phyloP scores from a whole-genome alignment of 2,329 filamentous ascomycete genomes.

The Chrysosporium queenslandicum region DNA sequence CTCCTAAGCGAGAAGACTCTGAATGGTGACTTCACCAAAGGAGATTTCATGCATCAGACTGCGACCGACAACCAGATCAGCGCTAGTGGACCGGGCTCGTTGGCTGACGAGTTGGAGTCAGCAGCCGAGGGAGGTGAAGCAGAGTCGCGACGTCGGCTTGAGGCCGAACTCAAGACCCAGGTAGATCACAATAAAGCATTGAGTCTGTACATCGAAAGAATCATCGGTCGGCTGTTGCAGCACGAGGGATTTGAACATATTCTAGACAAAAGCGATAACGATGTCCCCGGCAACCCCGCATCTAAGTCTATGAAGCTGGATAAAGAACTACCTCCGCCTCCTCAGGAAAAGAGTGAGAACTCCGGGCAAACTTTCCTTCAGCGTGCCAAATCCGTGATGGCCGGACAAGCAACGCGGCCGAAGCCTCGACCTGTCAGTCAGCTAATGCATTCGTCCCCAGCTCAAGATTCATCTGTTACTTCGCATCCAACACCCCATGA shows the following conservation, averaged over 20 bases:
- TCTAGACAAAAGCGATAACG: slow-evolving; percentile 63
- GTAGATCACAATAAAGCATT: slow-evolving; percentile 96
- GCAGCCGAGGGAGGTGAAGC: slow-evolving; percentile 52
- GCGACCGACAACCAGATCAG: slow-evolving; percentile 32
- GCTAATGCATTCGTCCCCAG: slow-evolving; percentile 24
- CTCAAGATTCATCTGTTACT: slow-evolving; percentile 10
- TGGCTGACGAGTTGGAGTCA: slow-evolving; percentile 82
- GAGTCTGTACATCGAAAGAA: slow-evolving; percentile 97
- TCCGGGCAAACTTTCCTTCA: slow-evolving; percentile 43
- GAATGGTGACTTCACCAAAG: slow-evolving; percentile 81
- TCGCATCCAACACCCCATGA: slow-evolving; percentile 32
- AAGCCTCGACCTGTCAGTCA: slow-evolving; percentile 37
- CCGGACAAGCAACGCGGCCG: slow-evolving; percentile 31
- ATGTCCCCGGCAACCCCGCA: slow-evolving; percentile 24
- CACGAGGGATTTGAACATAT: slow-evolving; percentile 94
- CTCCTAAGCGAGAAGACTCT: slow-evolving; percentile 90
- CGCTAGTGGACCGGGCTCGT: slow-evolving; percentile 42
- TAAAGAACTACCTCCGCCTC: slow-evolving; percentile 76
- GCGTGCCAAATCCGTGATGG: slow-evolving; percentile 51
- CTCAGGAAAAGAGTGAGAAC: slow-evolving; percentile 45
- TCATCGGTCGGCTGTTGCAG: slow-evolving; percentile 87
- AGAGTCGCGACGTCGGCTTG: slow-evolving; percentile 54
- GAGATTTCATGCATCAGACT: slow-evolving; percentile 59
- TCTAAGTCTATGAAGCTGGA: slow-evolving; percentile 40
- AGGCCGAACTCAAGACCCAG: slow-evolving; percentile 65